A percentile compares a stretch with the other conserved stretches of the same genome.
These are phyloP conservation scores for Colletotrichum sp. DNA, from an alignment of 2,329 filamentous ascomycete genomes.

Conservation along the genomic window DNA sequence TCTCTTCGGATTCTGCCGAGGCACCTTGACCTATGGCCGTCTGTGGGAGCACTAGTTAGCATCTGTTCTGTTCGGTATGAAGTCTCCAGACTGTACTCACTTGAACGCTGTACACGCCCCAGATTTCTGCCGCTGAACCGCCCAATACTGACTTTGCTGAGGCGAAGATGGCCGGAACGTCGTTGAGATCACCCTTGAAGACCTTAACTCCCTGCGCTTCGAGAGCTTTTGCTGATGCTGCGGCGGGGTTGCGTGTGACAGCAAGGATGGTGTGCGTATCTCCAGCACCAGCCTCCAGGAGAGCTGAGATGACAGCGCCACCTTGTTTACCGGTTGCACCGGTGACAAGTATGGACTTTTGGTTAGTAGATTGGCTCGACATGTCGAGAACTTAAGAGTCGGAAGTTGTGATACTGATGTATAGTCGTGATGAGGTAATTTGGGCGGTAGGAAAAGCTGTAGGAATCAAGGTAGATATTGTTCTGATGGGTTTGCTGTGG, in stretches of 20 bases:
- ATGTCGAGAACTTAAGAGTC: not conserved
- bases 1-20: conserved; percentile 29
- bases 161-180: conserved; percentile 52
- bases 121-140: conserved; percentile 37
- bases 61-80: not conserved
- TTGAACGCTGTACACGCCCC: conserved; percentile 68
- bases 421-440: not conserved
- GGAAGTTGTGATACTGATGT: not conserved
- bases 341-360: conserved; percentile 41
- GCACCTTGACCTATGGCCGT: not conserved
- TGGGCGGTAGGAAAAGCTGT: not conserved
- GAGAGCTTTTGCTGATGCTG: conserved; percentile 51
- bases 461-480: not conserved
- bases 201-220: conserved; percentile 52
- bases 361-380: not conserved
- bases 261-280: conserved; percentile 43
- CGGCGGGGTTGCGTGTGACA: conserved; percentile 60
- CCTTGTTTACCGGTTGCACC: conserved; percentile 56
- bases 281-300: conserved; percentile 32
- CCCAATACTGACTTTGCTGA: conserved; percentile 33
- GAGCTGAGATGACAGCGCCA: conserved; percentile 44
- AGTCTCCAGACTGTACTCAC: conserved; percentile 18
- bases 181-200: conserved; percentile 59
- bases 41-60: not conserved
- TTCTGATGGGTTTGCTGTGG: not conserved